Evolutionary conservation across 257 asterid species (phyloP), one percentile per base, ranked within the genome.

Genomic region (Lithospermum erythrorhizon): DNA sequence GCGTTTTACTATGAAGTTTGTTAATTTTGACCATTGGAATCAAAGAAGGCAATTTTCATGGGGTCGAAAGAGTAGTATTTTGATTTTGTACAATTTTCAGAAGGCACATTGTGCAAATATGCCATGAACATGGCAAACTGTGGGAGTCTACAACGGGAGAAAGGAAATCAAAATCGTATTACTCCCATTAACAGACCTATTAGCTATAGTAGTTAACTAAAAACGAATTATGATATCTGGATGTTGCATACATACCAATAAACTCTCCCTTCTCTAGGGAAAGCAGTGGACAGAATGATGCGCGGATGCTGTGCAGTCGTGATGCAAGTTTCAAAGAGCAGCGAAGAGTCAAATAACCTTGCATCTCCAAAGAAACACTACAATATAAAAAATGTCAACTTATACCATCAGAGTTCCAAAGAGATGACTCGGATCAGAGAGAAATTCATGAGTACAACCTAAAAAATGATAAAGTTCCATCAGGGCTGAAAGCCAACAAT

Each of bases 231-330:
- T 59, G 23, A 20, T 3, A 27, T 23, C 23, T 30, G 48, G 23
- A 32, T 35, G 4, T 21, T 20, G 68, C 52, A 63, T 13, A 21
- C 78, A 19, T 74, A 86, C 97, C 99, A 72, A 89, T 93, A 73
- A 63, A 93, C 78, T 93, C 99, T 65, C 97, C 97, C 79, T 93
- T 93, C 85, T 89, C 95, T 52, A 93, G 97, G 67, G 99, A 93
- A 75, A 93, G 97, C 76, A 93, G 75, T 63, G 99, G 99, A 76
- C 99, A 93, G 71, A 93, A 93, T 48, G 99, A 84, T 60, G 99
- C 97, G 21, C 93, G 97, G 1, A 93, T 84, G 72, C 95, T 86
- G 65, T 93, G 85, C 49, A 86, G 67, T 37, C 99, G 84, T 30
- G 94, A 89, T 18, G 95, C 72, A 76, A 93, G 70, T 72, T 93